Base-by-base conservation (phyloP, 2,329 filamentous ascomycete species). In the Fusarium sp. region DNA sequence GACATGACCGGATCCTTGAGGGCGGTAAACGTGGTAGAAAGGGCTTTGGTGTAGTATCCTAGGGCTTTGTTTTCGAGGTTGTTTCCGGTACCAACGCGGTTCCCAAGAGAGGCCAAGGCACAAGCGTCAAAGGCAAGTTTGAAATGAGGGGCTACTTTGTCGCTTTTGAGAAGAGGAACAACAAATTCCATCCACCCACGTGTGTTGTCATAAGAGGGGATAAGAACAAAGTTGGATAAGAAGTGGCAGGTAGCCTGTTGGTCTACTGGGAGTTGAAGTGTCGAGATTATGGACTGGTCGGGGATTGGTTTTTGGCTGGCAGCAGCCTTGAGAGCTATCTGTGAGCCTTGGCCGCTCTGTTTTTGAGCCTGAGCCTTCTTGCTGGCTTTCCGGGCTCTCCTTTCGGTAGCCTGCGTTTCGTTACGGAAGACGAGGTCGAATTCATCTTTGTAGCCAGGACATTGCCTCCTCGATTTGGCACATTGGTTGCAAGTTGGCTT, bases 401-500 rank as follows among this genome's bases (percentile, higher is more conserved):
- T 81, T 69, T 88, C 87, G 31, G 88, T 89, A 2, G 88, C 87
- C 65, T 85, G 84, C 26, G 88, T 91, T 76, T 91, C 88, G 72
- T 91, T 89, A 53, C 89, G 86, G 68, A 91, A 90, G 51, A 91
- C 84, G 24, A 91, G 77, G 67, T 91, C 89, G 67, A 91, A 90
- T 64, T 90, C 88, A 70, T 90, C 86, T 72, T 86, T 87, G 75
- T 90, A 90, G 41, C 88, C 88, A 4, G 87, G 87, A 70, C 88
- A 90, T 64, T 83, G 79, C 35, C 86, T 82, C 54, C 85, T 80
- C 34, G 86, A 88, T 69, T 88, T 89, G 62, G 81, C 77, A 69
- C 87, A 90, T 71, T 89, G 87, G 36, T 83, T 83, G 74, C 88
- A 90, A 6, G 83, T 86, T 9, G 88, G 88, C 62, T 86, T 88